Percentiles rank a stretch among this genome's conserved stretches.
phyloP scores from a whole-genome alignment of 2,329 filamentous ascomycete species.

The Clonostachys chloroleuca region DNA sequence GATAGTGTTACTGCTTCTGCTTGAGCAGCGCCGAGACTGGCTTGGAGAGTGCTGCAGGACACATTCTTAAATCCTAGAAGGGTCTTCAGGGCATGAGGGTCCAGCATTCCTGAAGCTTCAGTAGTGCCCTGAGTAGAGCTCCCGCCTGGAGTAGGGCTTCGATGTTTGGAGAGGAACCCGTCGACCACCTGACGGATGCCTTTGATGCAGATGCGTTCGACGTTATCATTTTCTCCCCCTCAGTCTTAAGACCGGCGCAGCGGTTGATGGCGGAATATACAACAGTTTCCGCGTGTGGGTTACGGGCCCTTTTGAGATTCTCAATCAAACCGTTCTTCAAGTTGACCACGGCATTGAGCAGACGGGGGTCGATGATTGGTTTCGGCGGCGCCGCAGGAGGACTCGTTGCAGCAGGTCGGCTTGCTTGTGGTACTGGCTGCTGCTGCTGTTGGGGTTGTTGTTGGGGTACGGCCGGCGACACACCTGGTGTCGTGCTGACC shows the following conservation, averaged over 20 bases:
- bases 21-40: constrained; percentile 29
- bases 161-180: constrained; percentile 30
- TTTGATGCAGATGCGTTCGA: constrained; percentile 41
- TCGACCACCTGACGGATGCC: constrained; percentile 34
- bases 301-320: constrained; percentile 36
- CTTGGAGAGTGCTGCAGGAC: constrained; percentile 35
- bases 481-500: too few relatives aligned
- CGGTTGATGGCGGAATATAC: constrained; percentile 50
- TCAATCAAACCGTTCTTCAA: constrained; percentile 42
- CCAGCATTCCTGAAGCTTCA: constrained; percentile 19
- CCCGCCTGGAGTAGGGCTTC: constrained; percentile 23
- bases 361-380: constrained; percentile 36
- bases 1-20: constrained; percentile 43
- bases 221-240: constrained; percentile 35
- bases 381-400: constrained; percentile 16
- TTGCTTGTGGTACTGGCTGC: not conserved
- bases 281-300: constrained; percentile 37
- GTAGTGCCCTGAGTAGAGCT: not conserved
- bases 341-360: constrained; percentile 34
- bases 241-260: constrained; percentile 40
- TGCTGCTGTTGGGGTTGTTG: not conserved
- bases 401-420: constrained; percentile 13
- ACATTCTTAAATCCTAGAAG: constrained; percentile 39
- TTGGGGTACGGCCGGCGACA: not conserved
- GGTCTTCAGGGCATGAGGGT: constrained; percentile 32